A percentile compares a stretch with the other conserved stretches of the same genome.
These are phyloP conservation scores for Pseudopyricularia javanii DNA, from an alignment of 2,329 filamentous ascomycete genomes.

Conservation along the genomic window DNA sequence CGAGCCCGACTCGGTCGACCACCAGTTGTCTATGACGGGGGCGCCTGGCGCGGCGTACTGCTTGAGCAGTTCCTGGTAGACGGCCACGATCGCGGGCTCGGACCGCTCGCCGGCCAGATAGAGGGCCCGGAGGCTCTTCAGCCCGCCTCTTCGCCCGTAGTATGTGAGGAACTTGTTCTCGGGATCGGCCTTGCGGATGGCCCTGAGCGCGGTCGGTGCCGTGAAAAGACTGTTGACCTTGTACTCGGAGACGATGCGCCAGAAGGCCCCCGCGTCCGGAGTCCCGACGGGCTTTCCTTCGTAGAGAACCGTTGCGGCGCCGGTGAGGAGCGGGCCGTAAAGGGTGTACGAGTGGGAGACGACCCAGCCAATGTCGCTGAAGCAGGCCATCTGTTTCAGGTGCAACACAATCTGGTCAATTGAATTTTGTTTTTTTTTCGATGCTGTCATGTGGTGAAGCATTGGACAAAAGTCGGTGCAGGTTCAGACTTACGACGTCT, in stretches of 20 bases:
- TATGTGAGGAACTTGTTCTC: constrained; percentile 53
- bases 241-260: constrained; percentile 76
- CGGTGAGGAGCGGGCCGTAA: constrained; percentile 75
- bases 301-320: constrained; percentile 77
- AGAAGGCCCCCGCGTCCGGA: constrained; percentile 77
- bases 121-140: constrained; percentile 60
- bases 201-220: constrained; percentile 74
- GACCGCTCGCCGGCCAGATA: constrained; percentile 86
- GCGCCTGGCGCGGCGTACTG: constrained; percentile 53
- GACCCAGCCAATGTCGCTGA: constrained; percentile 78
- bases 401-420: background rate
- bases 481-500: constrained; percentile 41
- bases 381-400: constrained; percentile 19
- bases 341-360: constrained; percentile 71
- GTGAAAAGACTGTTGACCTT: constrained; percentile 77
- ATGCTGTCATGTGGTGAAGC: background rate
- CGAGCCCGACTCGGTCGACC: constrained; percentile 46
- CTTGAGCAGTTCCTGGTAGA: constrained; percentile 60
- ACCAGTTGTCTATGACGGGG: constrained; percentile 47
- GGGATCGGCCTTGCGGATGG: constrained; percentile 77
- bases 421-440: background rate
- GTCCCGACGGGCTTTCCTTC: constrained; percentile 93
- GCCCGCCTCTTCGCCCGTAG: constrained; percentile 53
- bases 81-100: constrained; percentile 69
- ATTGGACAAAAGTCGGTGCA: too few relatives aligned